Percentiles rank a stretch among this genome's conserved stretches.
Conservation (phyloP, 1,139 yeast species). For the Suhomyces ambrosiae region DNA sequence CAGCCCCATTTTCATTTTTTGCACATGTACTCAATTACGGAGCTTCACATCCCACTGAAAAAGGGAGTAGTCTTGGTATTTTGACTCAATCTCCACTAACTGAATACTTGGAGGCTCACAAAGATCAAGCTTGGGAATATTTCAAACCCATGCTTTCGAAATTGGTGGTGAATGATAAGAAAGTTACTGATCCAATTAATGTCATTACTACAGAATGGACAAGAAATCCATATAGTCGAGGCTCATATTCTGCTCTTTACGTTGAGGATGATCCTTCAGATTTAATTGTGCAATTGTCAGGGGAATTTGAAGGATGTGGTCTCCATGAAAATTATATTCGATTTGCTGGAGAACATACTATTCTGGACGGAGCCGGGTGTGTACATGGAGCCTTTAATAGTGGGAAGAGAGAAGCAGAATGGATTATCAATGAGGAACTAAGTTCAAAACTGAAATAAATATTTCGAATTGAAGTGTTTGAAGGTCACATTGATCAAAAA, state of each 20-base stretch:
- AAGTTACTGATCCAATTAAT: slow-evolving; percentile 46
- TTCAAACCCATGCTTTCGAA: slow-evolving; percentile 38
- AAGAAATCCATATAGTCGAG: slow-evolving; percentile 63
- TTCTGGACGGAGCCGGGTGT: slow-evolving; percentile 78
- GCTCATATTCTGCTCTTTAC: slow-evolving; percentile 71
- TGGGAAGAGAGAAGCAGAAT: slow-evolving; percentile 69
- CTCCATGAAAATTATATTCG: slow-evolving; percentile 46
- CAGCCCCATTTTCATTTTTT: slow-evolving; percentile 35
- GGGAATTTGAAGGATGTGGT: slow-evolving; percentile 54
- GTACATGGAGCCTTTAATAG: slow-evolving; percentile 78
- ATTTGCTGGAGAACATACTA: slow-evolving; percentile 87
- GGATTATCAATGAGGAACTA: slow-evolving; percentile 29
- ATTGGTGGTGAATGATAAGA: slow-evolving; percentile 20
- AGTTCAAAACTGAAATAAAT: background rate
- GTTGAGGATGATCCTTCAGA: slow-evolving; percentile 72
- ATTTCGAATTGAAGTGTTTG: too few relatives aligned
- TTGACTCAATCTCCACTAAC: slow-evolving; percentile 76
- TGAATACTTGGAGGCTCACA: slow-evolving; percentile 42
- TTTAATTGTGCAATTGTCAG: slow-evolving; percentile 53
- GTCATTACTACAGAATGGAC: slow-evolving; percentile 71
- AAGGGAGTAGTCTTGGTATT: slow-evolving; percentile 47
- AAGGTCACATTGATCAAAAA: too few relatives aligned
- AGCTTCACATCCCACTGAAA: slow-evolving; percentile 18
- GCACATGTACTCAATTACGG: slow-evolving; percentile 34
- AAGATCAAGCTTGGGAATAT: slow-evolving; percentile 43